Conservation (phyloP, 2,329 filamentous ascomycete species). For the Rhynchosporium agropyri region DNA sequence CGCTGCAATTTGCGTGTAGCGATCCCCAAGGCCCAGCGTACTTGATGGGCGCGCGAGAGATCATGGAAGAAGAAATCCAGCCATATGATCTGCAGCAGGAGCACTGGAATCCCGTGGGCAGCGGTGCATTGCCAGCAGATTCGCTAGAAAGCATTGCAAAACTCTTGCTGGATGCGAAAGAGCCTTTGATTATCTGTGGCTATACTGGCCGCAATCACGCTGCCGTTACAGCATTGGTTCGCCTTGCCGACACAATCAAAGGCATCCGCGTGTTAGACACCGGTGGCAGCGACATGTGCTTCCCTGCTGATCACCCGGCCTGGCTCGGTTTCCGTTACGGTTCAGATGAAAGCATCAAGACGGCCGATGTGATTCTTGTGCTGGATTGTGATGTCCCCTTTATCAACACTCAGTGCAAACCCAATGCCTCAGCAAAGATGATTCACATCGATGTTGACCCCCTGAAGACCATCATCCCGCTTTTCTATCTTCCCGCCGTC, state of each 20-base stretch:
- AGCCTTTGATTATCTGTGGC: slow-evolving; percentile 71
- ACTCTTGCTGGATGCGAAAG: slow-evolving; percentile 60
- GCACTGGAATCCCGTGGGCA: slow-evolving; percentile 61
- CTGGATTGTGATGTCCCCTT: slow-evolving; percentile 88
- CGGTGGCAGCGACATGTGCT: slow-evolving; percentile 80
- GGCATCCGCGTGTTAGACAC: slow-evolving; percentile 74
- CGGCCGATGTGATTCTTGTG: slow-evolving; percentile 82
- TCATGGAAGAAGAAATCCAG: slow-evolving; percentile 70
- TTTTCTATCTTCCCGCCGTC: slow-evolving; percentile 70
- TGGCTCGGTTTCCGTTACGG: slow-evolving; percentile 76
- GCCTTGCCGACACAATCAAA: slow-evolving; percentile 67
- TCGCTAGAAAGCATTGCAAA: slow-evolving; percentile 33
- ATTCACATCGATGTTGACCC: slow-evolving; percentile 69
- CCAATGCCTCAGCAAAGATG: slow-evolving; percentile 54
- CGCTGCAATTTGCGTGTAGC: slow-evolving; percentile 69
- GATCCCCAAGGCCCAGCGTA: slow-evolving; percentile 72
- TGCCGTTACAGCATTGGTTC: slow-evolving; percentile 62
- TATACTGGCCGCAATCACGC: slow-evolving; percentile 71
- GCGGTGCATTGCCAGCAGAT: slow-evolving; percentile 34
- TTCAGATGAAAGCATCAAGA: slow-evolving; percentile 69
- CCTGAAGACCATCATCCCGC: slow-evolving; percentile 66
- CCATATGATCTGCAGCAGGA: slow-evolving; percentile 59
- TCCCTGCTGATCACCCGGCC: slow-evolving; percentile 69
- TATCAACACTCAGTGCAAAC: slow-evolving; percentile 76
- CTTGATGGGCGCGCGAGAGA: slow-evolving; percentile 65